Evolutionary conservation across 2,329 filamentous ascomycete species (phyloP), one percentile per base, ranked within the genome.

Genomic region (Fonsecaea multimorphosa): DNA sequence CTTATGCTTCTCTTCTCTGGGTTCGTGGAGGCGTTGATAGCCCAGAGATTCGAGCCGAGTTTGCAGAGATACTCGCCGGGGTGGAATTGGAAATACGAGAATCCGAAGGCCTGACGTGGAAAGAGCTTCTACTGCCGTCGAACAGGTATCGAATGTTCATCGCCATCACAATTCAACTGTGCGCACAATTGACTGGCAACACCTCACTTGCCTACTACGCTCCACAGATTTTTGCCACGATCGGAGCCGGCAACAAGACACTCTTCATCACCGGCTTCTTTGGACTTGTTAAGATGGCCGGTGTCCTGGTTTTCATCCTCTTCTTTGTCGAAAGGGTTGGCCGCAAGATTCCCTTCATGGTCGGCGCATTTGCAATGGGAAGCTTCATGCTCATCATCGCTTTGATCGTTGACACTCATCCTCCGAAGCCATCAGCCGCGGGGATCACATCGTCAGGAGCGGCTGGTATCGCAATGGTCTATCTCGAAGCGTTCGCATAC

Each of bases 231-330:
- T 85, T 85, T 73, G 75, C 76, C 14, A 77, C 81, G 2, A 81
- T 85, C 9, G 82, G 83, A 3, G 81, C 82, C 5, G 81, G 82
- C 3, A 73, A 79, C 49, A 76, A 80, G n/a, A 74, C 77, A 32
- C 79, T 83, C 44, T 75, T 85, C 7, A 78, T 85, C 58, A 84
- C 81, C 1, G 83, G 82, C 9, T 83, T 85, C 73, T 85, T 85
- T 51, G 83, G 83, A 2, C 74, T 84, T 7, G 80, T 83, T 65
- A 85, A 85, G 72, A 80, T 85, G 27, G 74, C 82, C 0, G 80
- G 82, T 2, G 82, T 82, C 51, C 64, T 76, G 11, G 76, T 79
- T 65, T 84, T 84, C 71, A 76, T 83, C 9, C 71, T 83, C 14
- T 83, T 81, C 68, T 74, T 84, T 16, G 78, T 85, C 38, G 83